phyloP scores from a whole-genome alignment of 352 stramenopile species.

The Detonula confervacea region DNA sequence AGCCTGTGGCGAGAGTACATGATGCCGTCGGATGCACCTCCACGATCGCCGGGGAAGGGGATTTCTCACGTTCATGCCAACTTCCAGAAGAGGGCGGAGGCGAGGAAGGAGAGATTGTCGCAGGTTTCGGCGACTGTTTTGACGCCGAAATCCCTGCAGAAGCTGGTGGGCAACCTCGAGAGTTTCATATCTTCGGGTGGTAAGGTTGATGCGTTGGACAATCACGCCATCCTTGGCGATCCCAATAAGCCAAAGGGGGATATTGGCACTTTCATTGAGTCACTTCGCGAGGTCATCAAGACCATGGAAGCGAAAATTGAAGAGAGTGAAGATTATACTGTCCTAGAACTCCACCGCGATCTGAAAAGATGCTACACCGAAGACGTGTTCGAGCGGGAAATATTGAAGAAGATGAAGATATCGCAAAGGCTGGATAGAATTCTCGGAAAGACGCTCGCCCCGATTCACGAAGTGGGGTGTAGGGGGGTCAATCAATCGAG shows the following conservation, averaged over 20 bases:
- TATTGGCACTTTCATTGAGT: slow-evolving; percentile 60
- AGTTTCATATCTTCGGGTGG: slow-evolving; percentile 69
- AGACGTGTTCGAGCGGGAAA: slow-evolving; percentile 67
- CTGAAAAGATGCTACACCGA: slow-evolving; percentile 69
- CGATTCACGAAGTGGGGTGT: slow-evolving; percentile 73
- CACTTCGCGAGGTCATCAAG: slow-evolving; percentile 51
- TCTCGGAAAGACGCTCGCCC: slow-evolving; percentile 69
- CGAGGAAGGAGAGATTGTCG: slow-evolving; percentile 57
- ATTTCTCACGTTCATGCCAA: slow-evolving; percentile 43
- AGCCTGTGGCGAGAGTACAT: slow-evolving; percentile 82
- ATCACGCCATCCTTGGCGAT: slow-evolving; percentile 61
- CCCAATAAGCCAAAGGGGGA: slow-evolving; percentile 37
- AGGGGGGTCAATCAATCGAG: slow-evolving; percentile 81
- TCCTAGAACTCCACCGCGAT: slow-evolving; percentile 70
- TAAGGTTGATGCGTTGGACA: slow-evolving; percentile 72
- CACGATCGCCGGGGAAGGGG: slow-evolving; percentile 39
- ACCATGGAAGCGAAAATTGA: slow-evolving; percentile 46
- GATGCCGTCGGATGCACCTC: slow-evolving; percentile 69
- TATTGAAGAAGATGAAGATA: slow-evolving; percentile 61
- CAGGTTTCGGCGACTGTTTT: slow-evolving; percentile 42
- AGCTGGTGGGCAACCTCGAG: slow-evolving; percentile 44
- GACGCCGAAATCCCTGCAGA: slow-evolving; percentile 53
- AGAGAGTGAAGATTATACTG: slow-evolving; percentile 62
- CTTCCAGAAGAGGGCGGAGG: slow-evolving; percentile 62
- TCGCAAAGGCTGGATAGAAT: slow-evolving; percentile 66